These are phyloP conservation scores for Paramecium bursaria DNA, from an alignment of 73 alveolate genomes.

Conservation along the genomic window DNA sequence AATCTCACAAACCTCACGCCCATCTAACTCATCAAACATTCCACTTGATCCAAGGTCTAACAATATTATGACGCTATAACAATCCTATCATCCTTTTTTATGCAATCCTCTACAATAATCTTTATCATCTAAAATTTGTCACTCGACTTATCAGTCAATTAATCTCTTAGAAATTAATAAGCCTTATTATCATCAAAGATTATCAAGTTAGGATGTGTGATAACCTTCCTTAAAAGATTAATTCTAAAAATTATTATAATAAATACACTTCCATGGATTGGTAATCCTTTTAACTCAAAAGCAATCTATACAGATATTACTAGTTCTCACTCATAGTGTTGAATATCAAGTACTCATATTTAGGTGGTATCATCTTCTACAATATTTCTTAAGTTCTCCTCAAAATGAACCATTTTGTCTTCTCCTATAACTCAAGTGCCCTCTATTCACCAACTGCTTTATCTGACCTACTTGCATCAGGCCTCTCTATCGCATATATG, in stretches of 20 bases:
- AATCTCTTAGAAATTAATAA: background rate
- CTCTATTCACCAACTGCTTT: slow-evolving; percentile 62
- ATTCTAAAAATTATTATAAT: background rate
- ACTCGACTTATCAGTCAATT: background rate
- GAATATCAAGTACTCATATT: slow-evolving; percentile 90
- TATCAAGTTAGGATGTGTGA: slow-evolving; percentile 73
- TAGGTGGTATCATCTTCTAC: slow-evolving; percentile 89
- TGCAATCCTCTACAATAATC: slow-evolving; percentile 11
- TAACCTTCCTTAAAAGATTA: slow-evolving; percentile 62
- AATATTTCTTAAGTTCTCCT: slow-evolving; percentile 92
- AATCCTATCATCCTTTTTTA: slow-evolving; percentile 49
- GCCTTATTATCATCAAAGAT: slow-evolving; percentile 45
- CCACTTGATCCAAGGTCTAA: slow-evolving; percentile 59
- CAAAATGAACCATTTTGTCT: slow-evolving; percentile 80
- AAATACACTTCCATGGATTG: slow-evolving; percentile 1
- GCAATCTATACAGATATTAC: slow-evolving; percentile 85
- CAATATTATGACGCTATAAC: slow-evolving; percentile 62
- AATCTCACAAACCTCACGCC: slow-evolving; percentile 45
- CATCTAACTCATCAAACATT: background rate
- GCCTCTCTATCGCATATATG: slow-evolving; percentile 39
- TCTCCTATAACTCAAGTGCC: slow-evolving; percentile 57
- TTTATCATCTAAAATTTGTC: slow-evolving; percentile 7
- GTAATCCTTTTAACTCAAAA: background rate
- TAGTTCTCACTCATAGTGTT: slow-evolving; percentile 86
- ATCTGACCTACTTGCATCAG: slow-evolving; percentile 54